phyloP scores from a whole-genome alignment of 768 basidiomycete genomes.

The Boletus rubropictus region DNA sequence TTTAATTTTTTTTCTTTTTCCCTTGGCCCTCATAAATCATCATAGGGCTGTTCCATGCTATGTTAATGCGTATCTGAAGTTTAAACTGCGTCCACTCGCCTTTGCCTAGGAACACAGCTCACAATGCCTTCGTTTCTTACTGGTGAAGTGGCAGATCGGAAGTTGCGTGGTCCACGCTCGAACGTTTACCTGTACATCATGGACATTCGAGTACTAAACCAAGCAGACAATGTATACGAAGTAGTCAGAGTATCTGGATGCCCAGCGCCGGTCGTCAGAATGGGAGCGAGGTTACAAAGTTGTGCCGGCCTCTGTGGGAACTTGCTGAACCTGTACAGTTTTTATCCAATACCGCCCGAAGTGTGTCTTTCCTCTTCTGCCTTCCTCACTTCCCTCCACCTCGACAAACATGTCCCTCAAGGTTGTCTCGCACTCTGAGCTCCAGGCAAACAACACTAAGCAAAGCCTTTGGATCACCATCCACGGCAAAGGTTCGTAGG shows the following conservation, averaged over 20 bases:
- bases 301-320: conserved; percentile 25
- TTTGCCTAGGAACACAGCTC: conserved; percentile 73
- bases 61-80: background rate
- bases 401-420: conserved; percentile 40
- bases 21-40: too few relatives aligned
- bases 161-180: conserved; percentile 70
- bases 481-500: conserved; percentile 67
- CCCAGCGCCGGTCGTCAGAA: too few relatives aligned
- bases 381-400: conserved; percentile 12
- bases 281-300: too few relatives aligned
- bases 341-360: conserved; percentile 8
- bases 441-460: conserved; percentile 70
- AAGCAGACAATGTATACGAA: conserved; percentile 37
- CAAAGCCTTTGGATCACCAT: conserved; percentile 78
- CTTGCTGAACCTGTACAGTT: conserved; percentile 18
- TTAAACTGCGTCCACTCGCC: conserved; percentile 46
- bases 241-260: background rate
- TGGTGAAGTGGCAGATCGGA: conserved; percentile 66
- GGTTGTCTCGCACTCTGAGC: conserved; percentile 64
- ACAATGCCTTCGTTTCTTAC: conserved; percentile 75
- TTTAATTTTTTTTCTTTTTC: too few relatives aligned
- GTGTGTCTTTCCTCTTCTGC: conserved; percentile 1
- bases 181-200: conserved; percentile 44
- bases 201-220: conserved; percentile 79
- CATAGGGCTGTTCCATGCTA: background rate